Conservation (phyloP, 768 basidiomycete genomes). For the Rubroboletus pulcherrimus region DNA sequence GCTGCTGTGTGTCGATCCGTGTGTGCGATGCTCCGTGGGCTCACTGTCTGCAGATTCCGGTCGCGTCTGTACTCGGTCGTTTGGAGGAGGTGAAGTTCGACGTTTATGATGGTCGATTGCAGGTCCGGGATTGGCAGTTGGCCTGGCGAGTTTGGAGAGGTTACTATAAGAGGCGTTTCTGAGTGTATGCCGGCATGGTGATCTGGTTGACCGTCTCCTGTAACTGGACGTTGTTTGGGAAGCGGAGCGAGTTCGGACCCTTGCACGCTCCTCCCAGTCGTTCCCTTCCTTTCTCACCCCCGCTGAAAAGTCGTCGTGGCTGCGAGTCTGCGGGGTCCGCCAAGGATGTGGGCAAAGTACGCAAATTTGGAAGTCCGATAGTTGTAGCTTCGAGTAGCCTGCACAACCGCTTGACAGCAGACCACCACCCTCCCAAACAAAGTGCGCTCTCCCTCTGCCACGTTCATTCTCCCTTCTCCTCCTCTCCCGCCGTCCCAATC, state of each 20-base stretch:
- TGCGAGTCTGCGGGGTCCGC: constrained; percentile 31
- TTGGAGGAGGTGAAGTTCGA: constrained; percentile 72
- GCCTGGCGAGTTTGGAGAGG: constrained; percentile 67
- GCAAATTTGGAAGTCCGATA: constrained; percentile 37
- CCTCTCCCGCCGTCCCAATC: background rate
- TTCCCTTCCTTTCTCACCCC: background rate
- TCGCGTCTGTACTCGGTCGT: constrained; percentile 56
- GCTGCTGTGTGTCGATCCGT: constrained; percentile 52
- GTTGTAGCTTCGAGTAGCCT: constrained; percentile 26
- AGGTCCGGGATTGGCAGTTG: constrained; percentile 69
- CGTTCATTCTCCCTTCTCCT: background rate
- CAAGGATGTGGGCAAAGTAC: constrained; percentile 24
- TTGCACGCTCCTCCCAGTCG: background rate
- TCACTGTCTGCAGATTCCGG: constrained; percentile 52
- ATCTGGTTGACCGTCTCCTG: constrained; percentile 11
- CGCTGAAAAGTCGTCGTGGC: constrained; percentile 8
- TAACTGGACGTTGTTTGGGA: constrained; percentile 2
- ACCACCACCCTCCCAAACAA: constrained; percentile 35
- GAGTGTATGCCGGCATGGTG: constrained; percentile 32
- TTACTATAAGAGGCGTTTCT: constrained; percentile 42
- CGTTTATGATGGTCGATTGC: constrained; percentile 61
- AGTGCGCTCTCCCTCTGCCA: constrained; percentile 14
- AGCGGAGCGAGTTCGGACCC: background rate
- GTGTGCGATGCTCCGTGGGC: background rate
- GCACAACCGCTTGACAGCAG: constrained; percentile 32